Evolutionary conservation across 805 yeast species (phyloP).

Genomic region (Metschnikowia aberdeeniae): DNA sequence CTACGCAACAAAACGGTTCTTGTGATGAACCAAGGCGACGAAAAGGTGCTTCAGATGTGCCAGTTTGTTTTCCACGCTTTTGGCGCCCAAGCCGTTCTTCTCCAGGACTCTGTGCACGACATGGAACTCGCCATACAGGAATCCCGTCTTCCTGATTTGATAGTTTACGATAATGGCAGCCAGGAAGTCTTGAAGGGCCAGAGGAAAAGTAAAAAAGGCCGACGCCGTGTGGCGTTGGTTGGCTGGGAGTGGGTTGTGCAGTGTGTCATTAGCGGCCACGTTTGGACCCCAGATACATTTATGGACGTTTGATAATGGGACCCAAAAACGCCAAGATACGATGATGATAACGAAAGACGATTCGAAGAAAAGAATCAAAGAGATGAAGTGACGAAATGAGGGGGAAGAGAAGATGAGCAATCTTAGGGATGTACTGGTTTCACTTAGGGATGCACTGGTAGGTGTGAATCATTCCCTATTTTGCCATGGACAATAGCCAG

Average conservation of each 20-base stretch:
- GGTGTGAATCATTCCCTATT: too few relatives aligned
- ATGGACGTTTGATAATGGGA: slow-evolving; percentile 4
- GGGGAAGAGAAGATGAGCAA: too few relatives aligned
- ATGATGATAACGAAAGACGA: too few relatives aligned
- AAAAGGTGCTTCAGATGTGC: slow-evolving; percentile 31
- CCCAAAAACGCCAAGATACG: neutral
- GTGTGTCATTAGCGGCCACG: slow-evolving; percentile 44
- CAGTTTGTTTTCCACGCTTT: slow-evolving; percentile 44
- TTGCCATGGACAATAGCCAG: too few relatives aligned
- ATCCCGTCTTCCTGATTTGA: neutral
- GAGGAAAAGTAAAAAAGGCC: neutral
- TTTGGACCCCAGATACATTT: slow-evolving; percentile 24
- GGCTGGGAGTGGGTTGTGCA: slow-evolving; percentile 70
- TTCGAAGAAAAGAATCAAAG: too few relatives aligned
- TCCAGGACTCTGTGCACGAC: slow-evolving; percentile 5
- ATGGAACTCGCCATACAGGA: slow-evolving; percentile 3
- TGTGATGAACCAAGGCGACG: slow-evolving; percentile 30
- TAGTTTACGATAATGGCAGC: slow-evolving; percentile 29
- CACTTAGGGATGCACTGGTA: too few relatives aligned
- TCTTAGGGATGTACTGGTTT: too few relatives aligned
- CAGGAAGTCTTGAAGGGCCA: slow-evolving; percentile 7
- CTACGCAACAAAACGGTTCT: slow-evolving; percentile 33
- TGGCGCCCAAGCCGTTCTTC: slow-evolving; percentile 34
- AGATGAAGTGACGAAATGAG: neutral
- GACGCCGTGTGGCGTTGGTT: slow-evolving; percentile 26